phyloP scores from a whole-genome alignment of 140 eudicot genomes.

The Stevia rebaudiana region DNA sequence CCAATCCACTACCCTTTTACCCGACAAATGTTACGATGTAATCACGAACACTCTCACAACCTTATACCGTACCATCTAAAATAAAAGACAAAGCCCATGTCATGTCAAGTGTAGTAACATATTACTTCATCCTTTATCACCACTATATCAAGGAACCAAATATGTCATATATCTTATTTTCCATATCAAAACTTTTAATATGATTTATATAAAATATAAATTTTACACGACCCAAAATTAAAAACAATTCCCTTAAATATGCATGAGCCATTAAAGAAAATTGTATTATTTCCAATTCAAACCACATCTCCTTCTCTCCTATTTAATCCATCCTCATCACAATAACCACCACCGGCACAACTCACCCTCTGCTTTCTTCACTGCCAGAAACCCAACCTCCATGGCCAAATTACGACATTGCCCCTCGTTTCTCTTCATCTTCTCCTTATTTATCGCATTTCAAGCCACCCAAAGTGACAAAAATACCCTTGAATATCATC shows the following conservation, averaged over 20 bases:
- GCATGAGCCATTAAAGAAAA: background rate
- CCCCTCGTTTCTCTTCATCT: constrained; percentile 25
- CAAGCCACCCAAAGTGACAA: constrained; percentile 19
- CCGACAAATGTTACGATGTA: too few species aligned
- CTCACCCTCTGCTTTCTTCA: constrained; percentile 8
- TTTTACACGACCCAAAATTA: background rate
- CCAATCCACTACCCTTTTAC: too few species aligned
- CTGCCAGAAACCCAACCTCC: background rate
- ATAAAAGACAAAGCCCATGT: too few species aligned
- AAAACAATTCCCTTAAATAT: background rate
- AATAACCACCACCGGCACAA: constrained; percentile 15
- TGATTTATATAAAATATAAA: background rate
- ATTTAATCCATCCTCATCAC: constrained; percentile 46
- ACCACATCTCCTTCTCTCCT: constrained; percentile 28
- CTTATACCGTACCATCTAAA: too few species aligned
- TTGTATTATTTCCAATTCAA: constrained; percentile 4
- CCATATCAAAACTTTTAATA: background rate
- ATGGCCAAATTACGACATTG: constrained; percentile 33
- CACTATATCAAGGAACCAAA: too few species aligned
- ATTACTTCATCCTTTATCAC: too few species aligned
- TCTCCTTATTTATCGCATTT: constrained; percentile 22
- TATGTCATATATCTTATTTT: background rate
- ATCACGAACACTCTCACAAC: too few species aligned
- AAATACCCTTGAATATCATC: constrained; percentile 11
- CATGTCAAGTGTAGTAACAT: too few species aligned